These are phyloP conservation scores for Vitis hybrid DNA, from an alignment of 177 flowering plant species.

Conservation along the genomic window DNA sequence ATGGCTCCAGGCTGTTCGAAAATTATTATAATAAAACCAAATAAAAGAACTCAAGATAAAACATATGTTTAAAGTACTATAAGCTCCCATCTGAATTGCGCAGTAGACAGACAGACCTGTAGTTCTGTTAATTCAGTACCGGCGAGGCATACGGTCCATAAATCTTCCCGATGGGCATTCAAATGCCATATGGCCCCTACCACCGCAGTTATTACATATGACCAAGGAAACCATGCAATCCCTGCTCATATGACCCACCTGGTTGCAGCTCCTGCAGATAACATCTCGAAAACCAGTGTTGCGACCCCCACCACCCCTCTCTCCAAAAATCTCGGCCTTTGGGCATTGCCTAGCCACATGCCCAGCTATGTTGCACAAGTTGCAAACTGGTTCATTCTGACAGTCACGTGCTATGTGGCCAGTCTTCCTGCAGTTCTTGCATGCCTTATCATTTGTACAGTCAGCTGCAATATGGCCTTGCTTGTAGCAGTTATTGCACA, in stretches of 20 bases:
- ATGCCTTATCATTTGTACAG: slow-evolving; percentile 76
- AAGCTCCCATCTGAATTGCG: too few species aligned
- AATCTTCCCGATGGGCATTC: slow-evolving; percentile 51
- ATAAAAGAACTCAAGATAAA: too few species aligned
- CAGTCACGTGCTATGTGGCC: slow-evolving; percentile 90
- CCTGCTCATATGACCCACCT: slow-evolving; percentile 45
- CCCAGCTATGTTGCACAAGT: slow-evolving; percentile 66
- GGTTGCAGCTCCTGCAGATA: slow-evolving; percentile 35
- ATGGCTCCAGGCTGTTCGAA: too few species aligned
- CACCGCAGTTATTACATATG: slow-evolving; percentile 47
- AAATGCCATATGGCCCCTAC: slow-evolving; percentile 47
- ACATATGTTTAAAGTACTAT: too few species aligned
- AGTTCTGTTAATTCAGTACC: slow-evolving; percentile 24
- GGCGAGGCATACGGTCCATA: slow-evolving; percentile 26
- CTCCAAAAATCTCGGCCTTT: slow-evolving; percentile 30
- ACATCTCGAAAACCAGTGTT: slow-evolving; percentile 26
- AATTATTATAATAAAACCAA: too few species aligned
- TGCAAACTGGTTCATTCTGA: slow-evolving; percentile 73
- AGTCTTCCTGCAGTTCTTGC: slow-evolving; percentile 76
- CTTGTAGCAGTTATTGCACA: slow-evolving; percentile 77
- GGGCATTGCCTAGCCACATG: slow-evolving; percentile 71
- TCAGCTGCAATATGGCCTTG: slow-evolving; percentile 69
- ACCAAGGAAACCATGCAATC: slow-evolving; percentile 43
- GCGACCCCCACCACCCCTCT: slow-evolving; percentile 30
- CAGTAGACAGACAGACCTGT: neutral